Base-by-base conservation (phyloP, 2,329 filamentous ascomycete genomes). In the Corinectria fuckeliana region DNA sequence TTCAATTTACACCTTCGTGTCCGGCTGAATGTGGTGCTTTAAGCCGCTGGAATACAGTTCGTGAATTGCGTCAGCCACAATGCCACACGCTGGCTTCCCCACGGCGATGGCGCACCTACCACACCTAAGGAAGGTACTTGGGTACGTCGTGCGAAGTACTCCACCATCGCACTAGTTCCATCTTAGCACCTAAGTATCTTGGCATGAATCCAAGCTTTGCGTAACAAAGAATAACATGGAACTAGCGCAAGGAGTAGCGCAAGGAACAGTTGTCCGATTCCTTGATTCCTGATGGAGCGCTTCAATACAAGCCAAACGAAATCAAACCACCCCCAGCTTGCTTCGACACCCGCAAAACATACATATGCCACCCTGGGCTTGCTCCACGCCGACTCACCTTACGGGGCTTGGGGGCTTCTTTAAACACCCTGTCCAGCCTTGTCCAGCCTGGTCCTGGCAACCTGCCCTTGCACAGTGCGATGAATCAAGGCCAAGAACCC, bases 201-300 rank as follows among this genome's bases (percentile, higher is more conserved):
- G 55, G 55, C 41, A 53, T 52, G 55, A 49, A 58, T 32, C 55
- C 26, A 52, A 58, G 41, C 55, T 32, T 52, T 52, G 49, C 55
- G 49, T 38, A 20, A 41, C 39, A 42, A 25, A 23, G 20, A 20
- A n/a, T 16, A 9, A 7, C 32, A 34, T 8, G 32, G 32, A 7
- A 34, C 14, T n/a, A 7, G n/a, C 13, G 14, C n/a, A 16, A n/a
- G 3, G 10, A 16, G 16, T 8, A 36, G 32, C 9, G 32, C 28
- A 39, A 39, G 36, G 16, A 18, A 14, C 20, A 13, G 38, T 25
- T n/a, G 21, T 9, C 7, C 13, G 13, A 5, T 44, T 10, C 21
- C 21, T 28, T 28, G 42, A 28, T 20, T 18, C 13, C 2, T 28
- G 16, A 9, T 5, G 14, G n/a, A 18, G 7, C 25, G 6, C 32